Evolutionary conservation across 2,329 filamentous ascomycete genomes (phyloP).

Genomic region (Phaeomoniella chlamydospora): DNA sequence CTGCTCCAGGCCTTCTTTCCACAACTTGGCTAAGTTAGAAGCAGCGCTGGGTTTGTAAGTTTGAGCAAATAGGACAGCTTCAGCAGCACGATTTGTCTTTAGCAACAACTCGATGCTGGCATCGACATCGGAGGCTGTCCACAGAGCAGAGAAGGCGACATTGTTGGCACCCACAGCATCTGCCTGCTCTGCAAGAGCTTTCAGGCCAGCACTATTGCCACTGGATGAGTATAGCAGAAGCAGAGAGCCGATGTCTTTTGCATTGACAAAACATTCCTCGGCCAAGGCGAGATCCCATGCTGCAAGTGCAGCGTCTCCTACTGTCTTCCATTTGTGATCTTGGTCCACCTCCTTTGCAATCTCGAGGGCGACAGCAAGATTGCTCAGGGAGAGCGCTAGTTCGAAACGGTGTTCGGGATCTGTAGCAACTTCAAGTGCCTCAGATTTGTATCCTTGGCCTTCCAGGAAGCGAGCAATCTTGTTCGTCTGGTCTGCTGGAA

Average conservation of each 20-base stretch:
- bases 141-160: constrained; percentile 79
- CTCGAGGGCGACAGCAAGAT: constrained; percentile 72
- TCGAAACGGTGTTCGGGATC: constrained; percentile 96
- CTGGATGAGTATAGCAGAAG: constrained; percentile 81
- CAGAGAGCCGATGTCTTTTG: constrained; percentile 79
- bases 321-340: constrained; percentile 97
- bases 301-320: constrained; percentile 78
- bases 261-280: constrained; percentile 82
- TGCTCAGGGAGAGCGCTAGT: constrained; percentile 66
- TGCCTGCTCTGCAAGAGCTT: constrained; percentile 59
- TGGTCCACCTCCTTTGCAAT: constrained; percentile 71
- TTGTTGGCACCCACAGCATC: constrained; percentile 71
- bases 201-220: constrained; percentile 60
- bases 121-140: constrained; percentile 72
- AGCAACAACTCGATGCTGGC: constrained; percentile 67
- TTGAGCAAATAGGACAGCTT: constrained; percentile 83
- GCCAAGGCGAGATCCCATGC: constrained; percentile 80
- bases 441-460: constrained; percentile 91
- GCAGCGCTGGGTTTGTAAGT: constrained; percentile 83
- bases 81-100: constrained; percentile 64
- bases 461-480: constrained; percentile 97
- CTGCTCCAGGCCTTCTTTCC: constrained; percentile 76
- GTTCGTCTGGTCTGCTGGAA: constrained; percentile 88
- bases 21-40: constrained; percentile 51
- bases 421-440: constrained; percentile 85